phyloP scores from a whole-genome alignment of 495 filamentous ascomycete species.

The Penicillium argentinense region DNA sequence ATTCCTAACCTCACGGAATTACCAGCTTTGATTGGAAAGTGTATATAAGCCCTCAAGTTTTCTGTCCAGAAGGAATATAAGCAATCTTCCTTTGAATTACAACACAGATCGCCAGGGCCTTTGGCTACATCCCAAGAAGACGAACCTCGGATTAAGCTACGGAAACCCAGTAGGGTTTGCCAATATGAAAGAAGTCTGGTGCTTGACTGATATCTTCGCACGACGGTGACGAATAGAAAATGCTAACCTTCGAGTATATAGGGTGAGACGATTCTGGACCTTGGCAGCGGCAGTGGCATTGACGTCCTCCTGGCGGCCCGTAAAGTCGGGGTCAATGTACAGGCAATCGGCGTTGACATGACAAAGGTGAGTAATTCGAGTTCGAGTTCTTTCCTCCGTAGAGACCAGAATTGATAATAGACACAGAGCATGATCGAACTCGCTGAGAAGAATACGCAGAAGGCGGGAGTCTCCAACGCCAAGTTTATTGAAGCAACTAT shows the following conservation, averaged over 20 bases:
- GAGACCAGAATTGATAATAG: constrained; percentile 8
- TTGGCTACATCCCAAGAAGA: constrained; percentile 61
- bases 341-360: constrained; percentile 67
- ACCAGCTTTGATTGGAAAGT: too few relatives aligned
- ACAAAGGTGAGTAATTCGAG: constrained; percentile 45
- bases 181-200: constrained; percentile 46
- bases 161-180: constrained; percentile 63
- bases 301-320: constrained; percentile 61
- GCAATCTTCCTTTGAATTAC: too few relatives aligned
- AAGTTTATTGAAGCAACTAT: constrained; percentile 55
- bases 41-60: too few relatives aligned
- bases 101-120: constrained; percentile 56
- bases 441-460: constrained; percentile 43
- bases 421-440: constrained; percentile 58
- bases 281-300: constrained; percentile 64
- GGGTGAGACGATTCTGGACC: constrained; percentile 65
- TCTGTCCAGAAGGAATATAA: too few relatives aligned
- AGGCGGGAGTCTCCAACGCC: constrained; percentile 42
- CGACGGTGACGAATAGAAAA: constrained; percentile 3
- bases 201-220: constrained; percentile 6
- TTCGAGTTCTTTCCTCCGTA: constrained; percentile 4
- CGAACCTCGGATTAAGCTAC: constrained; percentile 67
- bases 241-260: constrained; percentile 17
- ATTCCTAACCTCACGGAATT: too few relatives aligned
- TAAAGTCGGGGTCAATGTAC: constrained; percentile 54